These are phyloP conservation scores for Trametes sanguinea DNA, from an alignment of 768 basidiomycete species.

Conservation along the genomic window DNA sequence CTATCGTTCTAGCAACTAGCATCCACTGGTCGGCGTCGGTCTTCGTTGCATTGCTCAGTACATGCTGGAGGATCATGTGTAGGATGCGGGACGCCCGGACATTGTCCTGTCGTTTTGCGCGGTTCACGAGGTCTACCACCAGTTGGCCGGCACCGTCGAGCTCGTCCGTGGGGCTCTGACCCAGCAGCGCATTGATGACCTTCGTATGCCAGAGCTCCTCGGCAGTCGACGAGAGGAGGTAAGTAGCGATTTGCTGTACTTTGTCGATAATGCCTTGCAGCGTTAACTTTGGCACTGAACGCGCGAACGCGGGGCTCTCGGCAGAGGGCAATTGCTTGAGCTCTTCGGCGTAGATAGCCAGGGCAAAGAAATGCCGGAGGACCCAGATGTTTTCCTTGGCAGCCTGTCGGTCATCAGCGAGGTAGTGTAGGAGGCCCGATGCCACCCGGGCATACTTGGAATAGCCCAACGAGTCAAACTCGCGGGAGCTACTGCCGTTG, in stretches of 20 bases:
- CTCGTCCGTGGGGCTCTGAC: constrained; percentile 25
- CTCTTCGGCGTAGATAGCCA: constrained; percentile 66
- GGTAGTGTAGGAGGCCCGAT: constrained; percentile 53
- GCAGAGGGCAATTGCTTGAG: constrained; percentile 52
- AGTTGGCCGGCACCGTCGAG: constrained; percentile 35
- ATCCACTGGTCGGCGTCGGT: constrained; percentile 82
- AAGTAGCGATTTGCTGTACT: constrained; percentile 58
- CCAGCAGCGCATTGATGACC: constrained; percentile 40
- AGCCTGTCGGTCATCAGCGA: constrained; percentile 59
- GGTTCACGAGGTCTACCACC: constrained; percentile 36
- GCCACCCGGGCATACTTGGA: constrained; percentile 66
- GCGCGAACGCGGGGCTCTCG: constrained; percentile 51
- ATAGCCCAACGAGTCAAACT: constrained; percentile 53
- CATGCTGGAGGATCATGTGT: constrained; percentile 57
- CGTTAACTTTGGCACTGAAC: constrained; percentile 35
- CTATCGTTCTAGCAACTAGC: constrained; percentile 60
- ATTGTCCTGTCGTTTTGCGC: constrained; percentile 42
- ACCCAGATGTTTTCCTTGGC: constrained; percentile 64
- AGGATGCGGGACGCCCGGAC: constrained; percentile 62
- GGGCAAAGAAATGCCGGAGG: constrained; percentile 66
- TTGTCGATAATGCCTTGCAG: constrained; percentile 46
- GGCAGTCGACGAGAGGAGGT: constrained; percentile 54
- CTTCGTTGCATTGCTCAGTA: constrained; percentile 57
- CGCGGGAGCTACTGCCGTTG: constrained; percentile 6
- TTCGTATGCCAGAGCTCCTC: constrained; percentile 54